phyloP scores from a whole-genome alignment of 192 early-diverging fungal species.

The Backusella mclennaniae region DNA sequence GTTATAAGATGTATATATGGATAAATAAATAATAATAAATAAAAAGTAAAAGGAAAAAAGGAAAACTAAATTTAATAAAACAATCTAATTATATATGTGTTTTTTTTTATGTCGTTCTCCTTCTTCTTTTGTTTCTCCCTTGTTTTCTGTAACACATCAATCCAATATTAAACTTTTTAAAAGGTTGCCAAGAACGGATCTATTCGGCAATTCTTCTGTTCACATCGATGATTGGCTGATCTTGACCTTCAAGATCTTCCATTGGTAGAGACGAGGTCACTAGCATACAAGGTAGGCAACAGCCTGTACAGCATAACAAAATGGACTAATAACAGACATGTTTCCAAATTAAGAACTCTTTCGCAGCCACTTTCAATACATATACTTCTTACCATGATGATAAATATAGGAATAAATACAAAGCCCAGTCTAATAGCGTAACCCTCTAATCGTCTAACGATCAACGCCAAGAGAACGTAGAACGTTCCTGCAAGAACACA shows the following conservation, averaged over 20 bases:
- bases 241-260: constrained; percentile 20
- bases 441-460: constrained; percentile 43
- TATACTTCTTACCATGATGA: constrained; percentile 34
- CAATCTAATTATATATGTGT: neutral
- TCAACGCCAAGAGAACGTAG: constrained; percentile 50
- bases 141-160: neutral
- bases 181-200: neutral
- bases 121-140: neutral
- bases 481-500: constrained; percentile 23
- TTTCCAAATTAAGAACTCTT: neutral
- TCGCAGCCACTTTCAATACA: neutral
- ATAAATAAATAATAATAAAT: neutral
- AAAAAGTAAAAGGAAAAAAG: neutral
- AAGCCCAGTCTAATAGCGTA: constrained; percentile 44
- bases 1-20: neutral
- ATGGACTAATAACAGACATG: constrained; percentile 16
- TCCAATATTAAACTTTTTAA: neutral
- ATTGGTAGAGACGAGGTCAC: constrained; percentile 25
- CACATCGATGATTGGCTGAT: constrained; percentile 9
- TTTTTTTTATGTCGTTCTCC: neutral
- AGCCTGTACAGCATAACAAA: constrained; percentile 51
- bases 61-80: neutral
- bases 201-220: constrained; percentile 18
- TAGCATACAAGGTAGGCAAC: constrained; percentile 51
- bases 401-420: constrained; percentile 64